Conservation (phyloP, 2,329 filamentous ascomycete genomes). For the Myriosclerotinia curreyana region DNA sequence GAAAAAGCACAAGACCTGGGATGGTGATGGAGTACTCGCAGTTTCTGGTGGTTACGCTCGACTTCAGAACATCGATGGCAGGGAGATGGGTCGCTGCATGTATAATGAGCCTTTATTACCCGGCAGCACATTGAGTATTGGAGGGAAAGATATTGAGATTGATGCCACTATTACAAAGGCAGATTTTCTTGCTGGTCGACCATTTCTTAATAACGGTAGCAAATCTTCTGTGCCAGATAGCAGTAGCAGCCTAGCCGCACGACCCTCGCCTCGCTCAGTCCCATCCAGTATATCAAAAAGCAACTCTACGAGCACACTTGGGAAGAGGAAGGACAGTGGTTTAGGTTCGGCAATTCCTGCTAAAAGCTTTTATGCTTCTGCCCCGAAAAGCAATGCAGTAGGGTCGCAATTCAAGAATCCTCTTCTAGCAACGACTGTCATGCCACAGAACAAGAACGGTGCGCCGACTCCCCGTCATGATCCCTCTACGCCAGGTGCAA, state of each 20-base stretch:
- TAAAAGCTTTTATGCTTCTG: slow-evolving; percentile 42
- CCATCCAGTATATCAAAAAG: slow-evolving; percentile 9
- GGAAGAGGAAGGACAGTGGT: slow-evolving; percentile 36
- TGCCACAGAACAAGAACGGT: slow-evolving; percentile 47
- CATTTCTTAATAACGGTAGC: slow-evolving; percentile 41
- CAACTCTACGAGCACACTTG: slow-evolving; percentile 23
- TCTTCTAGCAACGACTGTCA: slow-evolving; percentile 51
- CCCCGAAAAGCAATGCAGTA: slow-evolving; percentile 42
- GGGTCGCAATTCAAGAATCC: slow-evolving; percentile 60
- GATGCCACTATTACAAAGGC: slow-evolving; percentile 58
- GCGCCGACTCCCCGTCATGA: slow-evolving; percentile 63
- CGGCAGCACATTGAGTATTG: slow-evolving; percentile 59
- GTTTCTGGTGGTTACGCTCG: slow-evolving; percentile 55
- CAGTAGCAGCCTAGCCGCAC: slow-evolving; percentile 20
- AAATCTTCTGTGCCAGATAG: slow-evolving; percentile 25
- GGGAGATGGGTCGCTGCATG: slow-evolving; percentile 57
- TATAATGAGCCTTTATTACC: slow-evolving; percentile 55
- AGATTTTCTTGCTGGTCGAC: slow-evolving; percentile 53
- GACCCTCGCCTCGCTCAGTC: slow-evolving; percentile 21
- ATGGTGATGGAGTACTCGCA: slow-evolving; percentile 65
- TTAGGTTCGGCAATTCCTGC: slow-evolving; percentile 39
- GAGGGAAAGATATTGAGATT: slow-evolving; percentile 67
- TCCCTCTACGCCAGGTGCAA: slow-evolving; percentile 54
- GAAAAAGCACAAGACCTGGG: slow-evolving; percentile 77
- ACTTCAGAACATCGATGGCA: slow-evolving; percentile 61